Conservation (phyloP, 129 eudicot genomes). For the Flaveria robusta region DNA sequence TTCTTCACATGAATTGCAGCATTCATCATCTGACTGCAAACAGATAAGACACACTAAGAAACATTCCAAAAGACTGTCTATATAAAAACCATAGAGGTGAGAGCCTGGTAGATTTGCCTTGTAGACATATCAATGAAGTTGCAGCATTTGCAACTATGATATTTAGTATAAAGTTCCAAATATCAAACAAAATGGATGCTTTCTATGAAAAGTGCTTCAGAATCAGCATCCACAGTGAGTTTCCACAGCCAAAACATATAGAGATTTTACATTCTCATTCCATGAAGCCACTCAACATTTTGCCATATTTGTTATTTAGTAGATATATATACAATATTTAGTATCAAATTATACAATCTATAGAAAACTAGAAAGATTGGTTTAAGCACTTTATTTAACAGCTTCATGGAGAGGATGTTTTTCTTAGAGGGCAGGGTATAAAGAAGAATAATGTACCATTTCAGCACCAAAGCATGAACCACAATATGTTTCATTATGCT, state of each 20-base stretch:
- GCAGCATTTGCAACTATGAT: background rate
- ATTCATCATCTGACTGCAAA: constrained; percentile 90
- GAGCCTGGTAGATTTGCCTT: no score
- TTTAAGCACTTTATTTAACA: background rate
- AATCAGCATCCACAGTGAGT: background rate
- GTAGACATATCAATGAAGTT: background rate
- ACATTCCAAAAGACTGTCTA: background rate
- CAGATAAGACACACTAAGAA: constrained; percentile 19
- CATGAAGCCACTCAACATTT: background rate
- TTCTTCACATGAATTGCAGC: constrained; percentile 98
- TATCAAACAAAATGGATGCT: background rate
- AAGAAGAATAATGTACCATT: constrained; percentile 45
- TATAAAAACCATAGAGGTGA: background rate
- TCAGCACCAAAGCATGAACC: constrained; percentile 99
- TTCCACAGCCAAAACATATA: background rate
- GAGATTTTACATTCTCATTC: background rate
- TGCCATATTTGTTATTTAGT: background rate
- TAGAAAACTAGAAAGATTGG: background rate
- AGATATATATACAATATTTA: background rate
- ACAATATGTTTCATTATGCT: constrained; percentile 87
- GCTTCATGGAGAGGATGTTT: background rate
- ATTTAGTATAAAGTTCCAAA: background rate
- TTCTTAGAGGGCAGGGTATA: background rate
- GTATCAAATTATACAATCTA: background rate
- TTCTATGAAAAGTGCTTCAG: constrained; percentile 3